These are phyloP conservation scores for Cytospora mali DNA, from an alignment of 2,329 filamentous ascomycete species.

Conservation along the genomic window DNA sequence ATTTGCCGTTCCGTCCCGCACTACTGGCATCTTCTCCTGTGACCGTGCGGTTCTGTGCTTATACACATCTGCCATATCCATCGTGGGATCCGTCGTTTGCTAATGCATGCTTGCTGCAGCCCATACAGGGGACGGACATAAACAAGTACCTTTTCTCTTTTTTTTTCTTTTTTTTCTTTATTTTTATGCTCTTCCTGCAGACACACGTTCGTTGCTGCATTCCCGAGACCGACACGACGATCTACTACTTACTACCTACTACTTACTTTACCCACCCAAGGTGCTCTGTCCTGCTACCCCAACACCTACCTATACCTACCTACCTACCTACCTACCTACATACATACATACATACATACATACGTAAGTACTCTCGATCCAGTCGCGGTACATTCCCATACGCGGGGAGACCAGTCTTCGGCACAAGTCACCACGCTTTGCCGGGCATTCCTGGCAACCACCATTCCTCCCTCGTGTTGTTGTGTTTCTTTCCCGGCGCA, in stretches of 20 bases:
- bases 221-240: conserved; percentile 12
- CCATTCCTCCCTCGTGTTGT: conserved; percentile 29
- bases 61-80: conserved; percentile 9
- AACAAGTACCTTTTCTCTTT: neutral
- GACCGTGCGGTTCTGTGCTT: conserved; percentile 6
- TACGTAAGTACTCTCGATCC: neutral
- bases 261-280: too few relatives aligned
- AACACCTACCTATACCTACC: neutral
- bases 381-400: conserved; percentile 12
- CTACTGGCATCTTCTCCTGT: conserved; percentile 5
- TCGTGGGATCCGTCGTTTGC: conserved; percentile 15
- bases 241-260: conserved; percentile 6
- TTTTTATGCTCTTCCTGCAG: neutral
- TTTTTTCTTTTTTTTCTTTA: neutral
- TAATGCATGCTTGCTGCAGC: conserved; percentile 11
- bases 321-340: neutral
- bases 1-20: conserved; percentile 11
- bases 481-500: conserved; percentile 14
- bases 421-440: conserved; percentile 11
- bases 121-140: conserved; percentile 17
- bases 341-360: conserved; percentile 1
- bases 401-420: neutral
- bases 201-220: conserved; percentile 20
- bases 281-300: conserved; percentile 5
- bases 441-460: conserved; percentile 23